Evolutionary conservation across 2,329 filamentous ascomycete species (phyloP).

Genomic region (Aspergillus tamarii): DNA sequence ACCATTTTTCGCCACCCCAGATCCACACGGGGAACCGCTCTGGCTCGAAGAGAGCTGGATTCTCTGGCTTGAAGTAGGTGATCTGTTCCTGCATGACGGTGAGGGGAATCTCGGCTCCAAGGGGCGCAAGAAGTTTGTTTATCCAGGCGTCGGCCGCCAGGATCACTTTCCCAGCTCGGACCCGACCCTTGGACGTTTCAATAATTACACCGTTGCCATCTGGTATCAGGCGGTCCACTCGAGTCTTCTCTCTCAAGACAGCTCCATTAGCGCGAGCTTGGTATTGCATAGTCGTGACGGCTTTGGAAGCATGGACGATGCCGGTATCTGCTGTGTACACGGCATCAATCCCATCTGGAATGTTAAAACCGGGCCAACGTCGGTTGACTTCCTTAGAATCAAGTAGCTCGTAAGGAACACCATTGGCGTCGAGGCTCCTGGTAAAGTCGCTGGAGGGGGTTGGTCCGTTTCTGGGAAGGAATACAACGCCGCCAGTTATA

Average conservation of each 20-base stretch:
- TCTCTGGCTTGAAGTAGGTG: neutral
- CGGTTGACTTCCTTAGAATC: neutral
- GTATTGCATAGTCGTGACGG: conserved; percentile 17
- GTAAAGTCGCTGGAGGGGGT: neutral
- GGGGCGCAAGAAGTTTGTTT: neutral
- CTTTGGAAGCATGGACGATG: conserved; percentile 30
- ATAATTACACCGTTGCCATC: neutral
- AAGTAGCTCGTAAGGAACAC: neutral
- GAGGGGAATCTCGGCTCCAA: neutral
- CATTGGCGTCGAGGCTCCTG: neutral
- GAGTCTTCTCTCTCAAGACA: neutral
- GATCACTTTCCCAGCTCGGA: neutral
- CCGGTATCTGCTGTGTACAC: conserved; percentile 32
- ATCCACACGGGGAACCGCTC: conserved; percentile 32
- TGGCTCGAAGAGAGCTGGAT: conserved; percentile 15
- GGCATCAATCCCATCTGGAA: conserved; percentile 25
- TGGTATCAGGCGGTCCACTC: neutral
- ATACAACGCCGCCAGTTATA: conserved; percentile 19
- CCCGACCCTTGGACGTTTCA: neutral
- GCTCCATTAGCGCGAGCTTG: neutral
- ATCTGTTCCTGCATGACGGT: neutral
- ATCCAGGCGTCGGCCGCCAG: neutral
- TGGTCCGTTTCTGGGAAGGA: neutral
- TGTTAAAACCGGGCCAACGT: conserved; percentile 10
- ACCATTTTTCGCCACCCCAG: conserved; percentile 24